Percentiles rank a stretch among this genome's conserved stretches.
These are phyloP conservation scores for Coniochaeta sp. DNA, from an alignment of 2,329 filamentous ascomycete genomes.

Conservation along the genomic window DNA sequence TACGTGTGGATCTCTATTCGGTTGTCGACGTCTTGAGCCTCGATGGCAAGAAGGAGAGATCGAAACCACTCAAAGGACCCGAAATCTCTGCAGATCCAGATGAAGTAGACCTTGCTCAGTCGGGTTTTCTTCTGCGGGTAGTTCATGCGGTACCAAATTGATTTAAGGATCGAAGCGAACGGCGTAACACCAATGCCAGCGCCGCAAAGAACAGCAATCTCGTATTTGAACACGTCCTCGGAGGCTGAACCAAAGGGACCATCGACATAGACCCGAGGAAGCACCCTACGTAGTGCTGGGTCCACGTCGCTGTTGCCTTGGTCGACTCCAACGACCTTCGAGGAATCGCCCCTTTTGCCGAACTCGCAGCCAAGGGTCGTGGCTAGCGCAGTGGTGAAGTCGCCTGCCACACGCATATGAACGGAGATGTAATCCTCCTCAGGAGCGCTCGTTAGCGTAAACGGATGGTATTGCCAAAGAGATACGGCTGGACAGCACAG, in stretches of 20 bases:
- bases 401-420: constrained; percentile 74
- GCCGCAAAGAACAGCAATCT: constrained; percentile 70
- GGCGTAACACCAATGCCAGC: constrained; percentile 83
- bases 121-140: constrained; percentile 74
- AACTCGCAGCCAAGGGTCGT: constrained; percentile 69
- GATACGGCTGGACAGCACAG: constrained; percentile 81
- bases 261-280: constrained; percentile 76
- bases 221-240: constrained; percentile 85
- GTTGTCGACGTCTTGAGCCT: constrained; percentile 76
- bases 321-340: constrained; percentile 63
- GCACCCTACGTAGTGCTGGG: constrained; percentile 61
- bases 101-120: constrained; percentile 82
- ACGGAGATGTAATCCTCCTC: constrained; percentile 89
- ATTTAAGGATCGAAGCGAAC: constrained; percentile 81
- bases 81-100: constrained; percentile 87
- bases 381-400: constrained; percentile 68
- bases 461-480: constrained; percentile 83
- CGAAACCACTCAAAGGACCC: constrained; percentile 88
- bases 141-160: constrained; percentile 91
- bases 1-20: constrained; percentile 88
- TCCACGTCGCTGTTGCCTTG: constrained; percentile 53
- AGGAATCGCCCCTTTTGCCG: constrained; percentile 47
- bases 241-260: constrained; percentile 81
- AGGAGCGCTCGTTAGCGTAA: constrained; percentile 77
- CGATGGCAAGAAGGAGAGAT: constrained; percentile 74